These are phyloP conservation scores for Astrothelium subdiscretum DNA, from an alignment of 495 filamentous ascomycete species.

Conservation along the genomic window DNA sequence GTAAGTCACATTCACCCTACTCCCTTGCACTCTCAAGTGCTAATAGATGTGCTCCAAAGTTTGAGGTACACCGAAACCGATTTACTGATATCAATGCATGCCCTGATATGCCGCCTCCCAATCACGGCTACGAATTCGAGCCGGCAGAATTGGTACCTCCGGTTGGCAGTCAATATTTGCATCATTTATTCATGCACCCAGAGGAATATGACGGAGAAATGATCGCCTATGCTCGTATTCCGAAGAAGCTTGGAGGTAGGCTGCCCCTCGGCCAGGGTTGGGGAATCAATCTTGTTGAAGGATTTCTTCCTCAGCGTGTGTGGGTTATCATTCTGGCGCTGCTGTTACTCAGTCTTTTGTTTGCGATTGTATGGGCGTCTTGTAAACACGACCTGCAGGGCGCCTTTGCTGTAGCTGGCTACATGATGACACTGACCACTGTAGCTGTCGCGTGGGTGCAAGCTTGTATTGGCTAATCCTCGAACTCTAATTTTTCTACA, in stretches of 20 bases:
- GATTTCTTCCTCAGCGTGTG: conserved; percentile 26
- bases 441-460: too few relatives aligned
- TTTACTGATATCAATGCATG: conserved; percentile 27
- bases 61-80: conserved; percentile 29
- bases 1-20: conserved; percentile 4
- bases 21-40: too few relatives aligned
- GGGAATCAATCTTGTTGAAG: conserved; percentile 34
- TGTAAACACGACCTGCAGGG: conserved; percentile 30
- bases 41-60: too few relatives aligned
- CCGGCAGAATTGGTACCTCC: conserved; percentile 29
- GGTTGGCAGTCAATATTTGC: conserved; percentile 26
- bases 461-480: too few relatives aligned
- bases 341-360: conserved; percentile 26
- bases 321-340: conserved; percentile 22
- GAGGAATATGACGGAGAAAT: conserved; percentile 27
- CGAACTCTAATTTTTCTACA: too few relatives aligned
- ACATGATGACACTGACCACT: too few relatives aligned
- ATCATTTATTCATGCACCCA: conserved; percentile 31
- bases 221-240: conserved; percentile 20
- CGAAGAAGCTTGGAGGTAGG: conserved; percentile 18
- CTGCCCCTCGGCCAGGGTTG: conserved; percentile 27
- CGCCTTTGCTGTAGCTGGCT: conserved; percentile 30
- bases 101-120: conserved; percentile 23
- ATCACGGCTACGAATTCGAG: conserved; percentile 26
- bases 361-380: conserved; percentile 27